phyloP scores from a whole-genome alignment of 768 basidiomycete genomes.

The Suillus subalutaceus region DNA sequence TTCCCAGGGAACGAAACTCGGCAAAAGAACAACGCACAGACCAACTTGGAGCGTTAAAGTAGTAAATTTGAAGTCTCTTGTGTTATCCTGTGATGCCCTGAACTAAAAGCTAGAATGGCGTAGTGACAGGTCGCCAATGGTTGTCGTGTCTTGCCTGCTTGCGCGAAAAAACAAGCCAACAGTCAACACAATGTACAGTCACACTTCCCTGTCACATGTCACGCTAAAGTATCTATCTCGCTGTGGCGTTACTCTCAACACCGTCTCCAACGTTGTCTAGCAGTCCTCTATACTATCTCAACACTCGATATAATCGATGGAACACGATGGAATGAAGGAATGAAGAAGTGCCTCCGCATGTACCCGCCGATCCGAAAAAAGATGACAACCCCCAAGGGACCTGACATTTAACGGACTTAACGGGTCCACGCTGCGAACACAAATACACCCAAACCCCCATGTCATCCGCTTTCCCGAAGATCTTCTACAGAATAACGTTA shows the following conservation, averaged over 20 bases:
- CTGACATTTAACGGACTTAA: slow-evolving; percentile 24
- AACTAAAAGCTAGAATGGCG: not conserved
- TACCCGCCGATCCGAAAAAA: slow-evolving; percentile 21
- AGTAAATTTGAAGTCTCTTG: not conserved
- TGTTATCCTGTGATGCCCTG: not conserved
- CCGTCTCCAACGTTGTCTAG: slow-evolving; percentile 10
- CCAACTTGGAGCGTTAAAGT: not conserved
- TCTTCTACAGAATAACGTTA: slow-evolving; percentile 8
- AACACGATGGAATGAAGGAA: slow-evolving; percentile 11
- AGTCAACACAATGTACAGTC: slow-evolving; percentile 15
- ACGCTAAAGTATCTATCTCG: slow-evolving; percentile 15
- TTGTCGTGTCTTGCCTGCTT: slow-evolving; percentile 12
- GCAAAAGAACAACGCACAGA: slow-evolving; percentile 8
- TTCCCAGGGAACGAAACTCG: slow-evolving; percentile 28
- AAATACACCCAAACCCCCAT: slow-evolving; percentile 16
- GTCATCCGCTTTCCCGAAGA: slow-evolving; percentile 5
- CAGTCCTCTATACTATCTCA: not conserved
- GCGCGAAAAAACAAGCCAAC: slow-evolving; percentile 14
- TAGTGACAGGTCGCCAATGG: slow-evolving; percentile 5
- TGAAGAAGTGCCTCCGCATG: slow-evolving; percentile 17
- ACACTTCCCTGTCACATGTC: slow-evolving; percentile 34
- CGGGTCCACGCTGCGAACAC: slow-evolving; percentile 16
- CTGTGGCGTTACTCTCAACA: slow-evolving; percentile 20
- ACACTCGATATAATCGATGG: slow-evolving; percentile 1
- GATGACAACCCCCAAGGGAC: slow-evolving; percentile 21